Evolutionary conservation across 2,329 filamentous ascomycete species (phyloP), one percentile per base, ranked within the genome.

Genomic region (Sphaerulina populicola): DNA sequence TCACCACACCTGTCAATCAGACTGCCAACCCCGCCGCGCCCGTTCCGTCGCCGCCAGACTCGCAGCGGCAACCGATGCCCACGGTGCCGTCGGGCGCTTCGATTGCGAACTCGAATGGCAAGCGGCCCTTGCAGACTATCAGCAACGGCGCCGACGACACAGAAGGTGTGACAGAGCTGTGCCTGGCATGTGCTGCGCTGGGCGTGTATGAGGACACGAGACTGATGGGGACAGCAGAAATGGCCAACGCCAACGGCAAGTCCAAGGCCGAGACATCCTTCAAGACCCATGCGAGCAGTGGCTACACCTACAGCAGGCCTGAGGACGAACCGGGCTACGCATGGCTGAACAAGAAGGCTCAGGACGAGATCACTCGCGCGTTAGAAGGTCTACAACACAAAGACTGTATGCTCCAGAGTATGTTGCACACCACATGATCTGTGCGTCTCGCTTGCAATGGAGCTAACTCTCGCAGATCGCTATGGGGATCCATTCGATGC

Each of bases 331-430:
- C 76, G 6, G 74, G 77, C 2, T 74, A 72, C 41, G 68, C 68
- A 7, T 82, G 77, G 77, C 72, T 71, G 57, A 78, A 72, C 55
- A 78, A 76, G 64, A 80, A 79, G 60, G 75, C 77, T 4, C 64
- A 74, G 54, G 79, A 81, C 53, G 79, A 82, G 49, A 75, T 71
- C 57, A 67, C 73, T 39, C 69, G 75, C 23, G 74, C 73, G 14
- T 70, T 72, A 69, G 73, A 75, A 27, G 61, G 60, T 55, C 58
- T 82, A 42, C 61, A 78, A 44, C 77, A 82, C 62, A 71, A 70
- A 58, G 72, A 77, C 15, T 37, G 33, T 2, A 60, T 60, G 54
- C 54, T 69, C n/a, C 58, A 59, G 49, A 62, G 66, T 68, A 53
- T 53, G 65, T 60, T 6, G 10, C 8, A 6, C 14, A 9, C 39